Evolutionary conservation across 2,329 filamentous ascomycete genomes (phyloP).

Genomic region (Nemania abortiva): DNA sequence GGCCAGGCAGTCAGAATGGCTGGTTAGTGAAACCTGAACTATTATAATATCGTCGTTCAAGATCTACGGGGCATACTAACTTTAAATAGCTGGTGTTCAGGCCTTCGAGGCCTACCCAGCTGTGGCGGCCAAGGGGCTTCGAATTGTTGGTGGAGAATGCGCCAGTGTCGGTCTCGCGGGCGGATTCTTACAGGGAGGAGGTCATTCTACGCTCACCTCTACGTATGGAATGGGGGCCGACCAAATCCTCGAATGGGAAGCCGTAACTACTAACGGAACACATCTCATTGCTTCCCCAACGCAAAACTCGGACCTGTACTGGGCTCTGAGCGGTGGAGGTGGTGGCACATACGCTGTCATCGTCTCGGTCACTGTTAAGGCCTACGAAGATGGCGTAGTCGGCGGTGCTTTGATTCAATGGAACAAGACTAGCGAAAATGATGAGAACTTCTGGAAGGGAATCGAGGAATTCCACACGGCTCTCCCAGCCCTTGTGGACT

Average conservation of each 20-base stretch:
- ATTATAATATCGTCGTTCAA: neutral
- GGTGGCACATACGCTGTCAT: slow-evolving; percentile 18
- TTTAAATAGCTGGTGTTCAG: slow-evolving; percentile 3
- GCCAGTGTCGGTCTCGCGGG: neutral
- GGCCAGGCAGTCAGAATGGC: slow-evolving; percentile 47
- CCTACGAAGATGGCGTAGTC: neutral
- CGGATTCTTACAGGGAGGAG: neutral
- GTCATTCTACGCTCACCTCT: neutral
- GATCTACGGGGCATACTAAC: neutral
- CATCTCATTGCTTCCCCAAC: slow-evolving; percentile 1
- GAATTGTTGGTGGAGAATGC: slow-evolving; percentile 6
- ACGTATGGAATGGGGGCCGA: slow-evolving; percentile 2
- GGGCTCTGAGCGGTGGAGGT: slow-evolving; percentile 21
- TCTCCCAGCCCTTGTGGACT: neutral
- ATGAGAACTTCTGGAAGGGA: neutral
- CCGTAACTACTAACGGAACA: neutral
- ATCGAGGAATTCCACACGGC: neutral
- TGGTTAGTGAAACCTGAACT: neutral
- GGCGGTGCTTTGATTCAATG: slow-evolving; percentile 7
- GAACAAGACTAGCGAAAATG: neutral
- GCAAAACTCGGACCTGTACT: slow-evolving; percentile 17
- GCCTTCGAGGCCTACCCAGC: slow-evolving; percentile 2
- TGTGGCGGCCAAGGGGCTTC: neutral
- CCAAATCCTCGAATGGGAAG: slow-evolving; percentile 21
- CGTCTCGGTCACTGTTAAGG: neutral